Evolutionary conservation across 1,284 basidiomycete species (phyloP).

Genomic region (Cryptococcus sp.): DNA sequence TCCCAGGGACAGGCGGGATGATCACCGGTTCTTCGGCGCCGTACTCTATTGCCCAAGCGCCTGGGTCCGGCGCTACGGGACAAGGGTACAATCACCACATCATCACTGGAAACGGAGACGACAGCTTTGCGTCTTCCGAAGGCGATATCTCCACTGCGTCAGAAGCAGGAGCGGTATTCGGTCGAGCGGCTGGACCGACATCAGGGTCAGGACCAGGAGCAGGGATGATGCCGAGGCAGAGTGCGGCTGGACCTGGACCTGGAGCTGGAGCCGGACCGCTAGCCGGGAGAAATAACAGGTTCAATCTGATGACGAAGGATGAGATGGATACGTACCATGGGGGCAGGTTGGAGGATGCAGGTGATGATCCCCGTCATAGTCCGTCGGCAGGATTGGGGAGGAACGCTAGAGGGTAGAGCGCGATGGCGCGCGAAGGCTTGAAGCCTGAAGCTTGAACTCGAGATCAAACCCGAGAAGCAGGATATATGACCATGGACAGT

Average conservation of each 20-base stretch:
- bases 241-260: not conserved
- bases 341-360: conserved; percentile 48
- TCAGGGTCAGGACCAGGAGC: not conserved
- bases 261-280: not conserved
- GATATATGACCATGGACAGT: too few relatives aligned
- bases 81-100: not conserved
- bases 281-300: conserved; percentile 16
- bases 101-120: not conserved
- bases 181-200: not conserved
- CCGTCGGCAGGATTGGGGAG: conserved; percentile 9
- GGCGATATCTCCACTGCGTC: conserved; percentile 11
- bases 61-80: too few relatives aligned
- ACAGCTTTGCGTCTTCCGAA: conserved; percentile 7
- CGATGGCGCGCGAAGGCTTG: not conserved
- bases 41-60: not conserved
- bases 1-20: not conserved
- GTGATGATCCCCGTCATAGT: conserved; percentile 15
- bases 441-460: too few relatives aligned
- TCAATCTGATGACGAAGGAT: conserved; percentile 44
- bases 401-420: not conserved
- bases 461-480: too few relatives aligned
- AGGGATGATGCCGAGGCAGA: conserved; percentile 6
- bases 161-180: conserved; percentile 24
- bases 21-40: not conserved
- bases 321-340: conserved; percentile 52